A percentile compares a stretch with the other conserved stretches of the same genome.
Evolutionary conservation across 2,329 filamentous ascomycete species (phyloP).

Genomic region (Pestalotiopsis sp.): DNA sequence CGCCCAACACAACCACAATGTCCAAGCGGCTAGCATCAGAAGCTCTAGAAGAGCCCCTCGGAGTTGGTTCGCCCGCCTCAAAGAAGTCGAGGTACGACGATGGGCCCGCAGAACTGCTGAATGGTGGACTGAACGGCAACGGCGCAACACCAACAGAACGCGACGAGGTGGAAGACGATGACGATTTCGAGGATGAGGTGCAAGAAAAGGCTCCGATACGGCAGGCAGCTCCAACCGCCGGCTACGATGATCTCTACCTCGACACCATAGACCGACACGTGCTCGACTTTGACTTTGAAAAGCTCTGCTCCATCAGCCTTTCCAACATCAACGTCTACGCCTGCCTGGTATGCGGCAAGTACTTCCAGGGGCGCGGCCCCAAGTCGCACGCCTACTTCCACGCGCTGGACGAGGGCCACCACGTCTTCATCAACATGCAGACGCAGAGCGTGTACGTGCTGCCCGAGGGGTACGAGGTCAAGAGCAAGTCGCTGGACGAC

Average conservation of each 20-base stretch:
- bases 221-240: slow-evolving; percentile 78
- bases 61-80: slow-evolving; percentile 58
- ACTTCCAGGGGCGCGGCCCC: slow-evolving; percentile 90
- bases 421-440: slow-evolving; percentile 98
- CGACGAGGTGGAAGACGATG: slow-evolving; percentile 35
- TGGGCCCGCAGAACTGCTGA: slow-evolving; percentile 25
- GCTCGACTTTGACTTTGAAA: slow-evolving; percentile 98
- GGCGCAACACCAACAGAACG: slow-evolving; percentile 26
- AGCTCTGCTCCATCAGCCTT: slow-evolving; percentile 92
- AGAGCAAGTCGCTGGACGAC: slow-evolving; percentile 91
- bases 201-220: slow-evolving; percentile 54
- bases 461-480: slow-evolving; percentile 96
- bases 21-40: slow-evolving; percentile 64
- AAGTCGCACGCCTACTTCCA: slow-evolving; percentile 98
- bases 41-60: slow-evolving; percentile 58
- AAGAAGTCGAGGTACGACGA: slow-evolving; percentile 60
- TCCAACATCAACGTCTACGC: slow-evolving; percentile 99
- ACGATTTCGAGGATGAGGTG: slow-evolving; percentile 41
- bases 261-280: slow-evolving; percentile 94
- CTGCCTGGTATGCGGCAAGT: slow-evolving; percentile 95
- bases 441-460: slow-evolving; percentile 89
- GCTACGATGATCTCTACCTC: slow-evolving; percentile 94
- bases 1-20: slow-evolving; percentile 29
- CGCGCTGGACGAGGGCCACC: slow-evolving; percentile 90
- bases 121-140: slow-evolving; percentile 19